Evolutionary conservation across 306 rosid species (phyloP).

Genomic region (Malus sieversii): DNA sequence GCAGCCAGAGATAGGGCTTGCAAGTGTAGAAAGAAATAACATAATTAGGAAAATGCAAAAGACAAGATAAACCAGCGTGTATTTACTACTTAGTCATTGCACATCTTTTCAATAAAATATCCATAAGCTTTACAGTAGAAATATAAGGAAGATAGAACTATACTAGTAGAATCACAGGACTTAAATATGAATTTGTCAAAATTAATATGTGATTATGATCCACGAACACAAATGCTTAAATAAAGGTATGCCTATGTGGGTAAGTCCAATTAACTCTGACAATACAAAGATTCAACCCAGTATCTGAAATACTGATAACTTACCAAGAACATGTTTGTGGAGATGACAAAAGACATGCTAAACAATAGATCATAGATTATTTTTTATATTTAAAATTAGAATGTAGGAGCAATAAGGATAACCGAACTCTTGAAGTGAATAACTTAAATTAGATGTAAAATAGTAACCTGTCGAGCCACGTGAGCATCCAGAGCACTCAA

Average conservation of each 20-base stretch:
- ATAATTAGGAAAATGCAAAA: background rate
- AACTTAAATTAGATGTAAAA: constrained; percentile 1
- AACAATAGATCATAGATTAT: background rate
- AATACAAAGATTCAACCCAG: background rate
- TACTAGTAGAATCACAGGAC: background rate
- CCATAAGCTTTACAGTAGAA: background rate
- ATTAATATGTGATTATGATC: background rate
- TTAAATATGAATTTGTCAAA: background rate
- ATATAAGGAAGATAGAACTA: background rate
- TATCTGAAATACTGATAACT: background rate
- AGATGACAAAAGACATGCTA: background rate
- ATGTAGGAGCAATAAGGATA: background rate
- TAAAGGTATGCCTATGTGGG: background rate
- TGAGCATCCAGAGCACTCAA: constrained; percentile 83
- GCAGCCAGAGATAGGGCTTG: background rate
- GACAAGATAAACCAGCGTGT: background rate
- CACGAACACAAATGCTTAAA: background rate
- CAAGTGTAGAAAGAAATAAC: background rate
- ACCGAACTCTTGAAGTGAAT: background rate
- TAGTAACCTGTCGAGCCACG: constrained; percentile 61
- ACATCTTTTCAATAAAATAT: background rate
- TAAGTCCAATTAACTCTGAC: background rate
- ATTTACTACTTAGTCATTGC: background rate
- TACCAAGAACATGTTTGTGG: background rate
- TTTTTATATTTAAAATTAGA: background rate